Base-by-base conservation (phyloP, 257 asterid genomes). In the Fraxinus quadrangulata region DNA sequence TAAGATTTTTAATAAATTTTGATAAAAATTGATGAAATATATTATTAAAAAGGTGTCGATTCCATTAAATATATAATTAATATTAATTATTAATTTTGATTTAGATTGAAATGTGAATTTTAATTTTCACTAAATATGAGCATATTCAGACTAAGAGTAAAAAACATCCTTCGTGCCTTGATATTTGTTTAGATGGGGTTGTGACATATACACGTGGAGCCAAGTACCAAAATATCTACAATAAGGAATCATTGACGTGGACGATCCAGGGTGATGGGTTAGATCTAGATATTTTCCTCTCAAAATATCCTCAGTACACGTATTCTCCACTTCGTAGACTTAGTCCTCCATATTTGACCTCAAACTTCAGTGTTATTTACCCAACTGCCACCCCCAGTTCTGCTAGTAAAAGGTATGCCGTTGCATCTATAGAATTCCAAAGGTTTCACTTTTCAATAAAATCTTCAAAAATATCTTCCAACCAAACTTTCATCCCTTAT, bases 181-280 rank as follows among this genome's bases (percentile, higher is more conserved):
- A 19, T 21, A 17, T 45, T 45, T 3, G 3, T 47, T 47, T 6
- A 8, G 3, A 21, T 56, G 26, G 30, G 67, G 23, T 59, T 21
- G 12, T 8, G 59, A 47, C 59, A 0, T 14, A 16, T 14, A n/a
- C 59, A 47, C n/a, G 59, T 16, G 59, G 7, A 47, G 1, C 59
- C 59, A 47, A 47, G 59, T 16, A 16, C 67, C 28, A 83, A 87
- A 85, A 89, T 87, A 87, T 89, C 91, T 87, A n/a, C 19, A 11
- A 6, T n/a, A 30, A 14, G 39, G 16, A 68, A 70, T 9, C 65
- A 49, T 61, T 85, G 95, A 87, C 89, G 92, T 86, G 92, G 88
- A 42, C 19, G 34, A 80, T 56, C 85, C 66, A 67, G 31, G 45
- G 79, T 82, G 86, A 78, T 81, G 77, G 42, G 78, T 82, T 51